Percentiles rank a stretch among this genome's conserved stretches.
Conservation (phyloP, 1,284 basidiomycete genomes). For the Cystobasidiaceae sp. region DNA sequence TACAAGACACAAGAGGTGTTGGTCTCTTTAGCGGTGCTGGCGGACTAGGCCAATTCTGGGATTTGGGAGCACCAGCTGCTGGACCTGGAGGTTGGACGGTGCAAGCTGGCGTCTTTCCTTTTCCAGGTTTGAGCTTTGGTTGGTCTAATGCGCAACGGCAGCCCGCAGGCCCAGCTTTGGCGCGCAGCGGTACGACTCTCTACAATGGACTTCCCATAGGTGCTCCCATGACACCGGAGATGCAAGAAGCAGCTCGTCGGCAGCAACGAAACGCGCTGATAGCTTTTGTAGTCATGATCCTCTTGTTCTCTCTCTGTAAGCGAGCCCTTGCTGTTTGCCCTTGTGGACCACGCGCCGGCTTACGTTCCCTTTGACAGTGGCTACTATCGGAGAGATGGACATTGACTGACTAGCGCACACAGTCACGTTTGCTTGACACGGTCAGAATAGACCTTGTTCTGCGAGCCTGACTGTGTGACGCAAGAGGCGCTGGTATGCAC, state of each 20-base stretch:
- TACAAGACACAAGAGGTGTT: background rate
- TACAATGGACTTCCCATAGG: background rate
- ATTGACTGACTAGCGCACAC: conserved; percentile 28
- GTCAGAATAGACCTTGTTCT: too few species aligned
- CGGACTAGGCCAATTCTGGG: conserved; percentile 6
- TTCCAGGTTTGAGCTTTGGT: conserved; percentile 19
- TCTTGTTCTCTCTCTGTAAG: conserved; percentile 29
- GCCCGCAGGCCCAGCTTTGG: background rate
- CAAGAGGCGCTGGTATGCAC: too few species aligned
- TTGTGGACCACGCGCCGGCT: too few species aligned
- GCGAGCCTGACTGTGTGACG: too few species aligned
- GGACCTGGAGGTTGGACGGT: conserved; percentile 14
- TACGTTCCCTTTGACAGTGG: background rate
- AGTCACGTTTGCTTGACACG: conserved; percentile 10
- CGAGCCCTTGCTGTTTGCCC: background rate
- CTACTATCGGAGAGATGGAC: conserved; percentile 19
- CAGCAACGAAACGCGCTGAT: conserved; percentile 28
- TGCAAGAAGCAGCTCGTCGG: conserved; percentile 15
- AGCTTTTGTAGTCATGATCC: conserved; percentile 29
- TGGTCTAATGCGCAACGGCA: conserved; percentile 25
- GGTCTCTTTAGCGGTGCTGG: conserved; percentile 8
- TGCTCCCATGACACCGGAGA: conserved; percentile 1
- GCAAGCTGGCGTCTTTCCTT: conserved; percentile 28
- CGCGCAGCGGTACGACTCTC: background rate
- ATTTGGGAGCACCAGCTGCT: conserved; percentile 3